Percentiles rank a stretch among this genome's conserved stretches.
Conservation (phyloP, 2,329 filamentous ascomycete genomes). For the Trichoderma afroharzianum region DNA sequence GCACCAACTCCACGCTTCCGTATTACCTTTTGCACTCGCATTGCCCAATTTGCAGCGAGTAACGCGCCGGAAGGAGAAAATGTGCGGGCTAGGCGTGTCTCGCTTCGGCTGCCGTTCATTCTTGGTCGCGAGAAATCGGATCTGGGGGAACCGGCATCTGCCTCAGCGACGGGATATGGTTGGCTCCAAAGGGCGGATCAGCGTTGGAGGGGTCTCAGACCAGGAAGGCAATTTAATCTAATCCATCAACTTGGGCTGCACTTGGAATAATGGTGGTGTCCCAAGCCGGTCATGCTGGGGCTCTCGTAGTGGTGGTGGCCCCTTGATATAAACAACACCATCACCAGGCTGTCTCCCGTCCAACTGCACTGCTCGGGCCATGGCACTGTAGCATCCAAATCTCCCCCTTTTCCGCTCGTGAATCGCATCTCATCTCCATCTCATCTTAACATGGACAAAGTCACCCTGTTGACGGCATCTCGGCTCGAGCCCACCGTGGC, state of each 20-base stretch:
- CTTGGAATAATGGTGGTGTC: neutral
- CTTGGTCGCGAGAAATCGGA: neutral
- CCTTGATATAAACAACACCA: slow-evolving; percentile 11
- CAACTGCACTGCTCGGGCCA: neutral
- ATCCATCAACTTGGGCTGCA: neutral
- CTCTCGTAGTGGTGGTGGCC: neutral
- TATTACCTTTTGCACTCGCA: neutral
- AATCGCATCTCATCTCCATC: neutral
- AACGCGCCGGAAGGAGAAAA: slow-evolving; percentile 1
- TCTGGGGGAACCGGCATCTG: neutral
- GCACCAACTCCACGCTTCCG: neutral
- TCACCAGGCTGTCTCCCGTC: neutral
- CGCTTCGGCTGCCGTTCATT: neutral
- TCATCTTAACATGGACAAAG: slow-evolving; percentile 31
- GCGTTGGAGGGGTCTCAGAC: neutral
- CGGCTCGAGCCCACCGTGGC: slow-evolving; percentile 32
- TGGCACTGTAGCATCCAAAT: neutral
- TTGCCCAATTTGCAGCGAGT: neutral
- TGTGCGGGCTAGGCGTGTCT: slow-evolving; percentile 4
- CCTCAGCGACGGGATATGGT: neutral
- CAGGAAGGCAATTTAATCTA: neutral
- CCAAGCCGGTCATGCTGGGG: neutral
- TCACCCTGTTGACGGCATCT: slow-evolving; percentile 38
- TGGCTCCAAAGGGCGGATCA: neutral
- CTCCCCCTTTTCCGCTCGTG: neutral